Percentiles rank a stretch among this genome's conserved stretches.
These are phyloP conservation scores for Paecilomyces sp. DNA, from an alignment of 2,329 filamentous ascomycete species.

Conservation along the genomic window DNA sequence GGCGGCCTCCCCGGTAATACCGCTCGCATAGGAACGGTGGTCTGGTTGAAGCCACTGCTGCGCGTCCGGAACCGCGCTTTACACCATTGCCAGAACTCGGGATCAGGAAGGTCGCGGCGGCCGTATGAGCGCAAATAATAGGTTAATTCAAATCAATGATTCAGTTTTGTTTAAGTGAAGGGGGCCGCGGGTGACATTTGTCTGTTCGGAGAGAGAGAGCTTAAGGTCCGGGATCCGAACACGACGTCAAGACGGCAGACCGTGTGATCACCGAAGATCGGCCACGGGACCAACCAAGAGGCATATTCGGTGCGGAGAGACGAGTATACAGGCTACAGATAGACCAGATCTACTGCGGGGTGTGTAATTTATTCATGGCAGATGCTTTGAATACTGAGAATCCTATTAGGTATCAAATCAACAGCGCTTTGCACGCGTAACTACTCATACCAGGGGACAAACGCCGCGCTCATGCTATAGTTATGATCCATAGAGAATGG, in stretches of 20 bases:
- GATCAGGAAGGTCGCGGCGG: not conserved
- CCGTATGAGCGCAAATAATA: not conserved
- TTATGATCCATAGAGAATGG: not conserved
- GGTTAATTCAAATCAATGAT: not conserved
- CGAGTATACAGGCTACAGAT: not conserved
- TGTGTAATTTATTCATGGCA: not conserved
- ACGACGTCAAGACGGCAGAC: not conserved
- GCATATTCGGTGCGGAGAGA: not conserved
- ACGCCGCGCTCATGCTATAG: not conserved
- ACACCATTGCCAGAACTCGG: conserved; percentile 24
- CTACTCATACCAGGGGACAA: not conserved
- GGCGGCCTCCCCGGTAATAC: conserved; percentile 73
- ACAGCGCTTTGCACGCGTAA: not conserved
- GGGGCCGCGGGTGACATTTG: not conserved
- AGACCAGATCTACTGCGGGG: not conserved
- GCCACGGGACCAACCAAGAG: not conserved
- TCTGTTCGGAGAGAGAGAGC: not conserved
- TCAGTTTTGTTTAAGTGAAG: not conserved
- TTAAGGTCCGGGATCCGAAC: not conserved
- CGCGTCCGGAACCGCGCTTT: conserved; percentile 17
- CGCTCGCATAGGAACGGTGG: conserved; percentile 59
- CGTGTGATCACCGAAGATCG: not conserved
- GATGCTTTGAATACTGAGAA: not conserved
- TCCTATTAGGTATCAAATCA: not conserved
- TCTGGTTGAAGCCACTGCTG: conserved; percentile 13